Evolutionary conservation across 495 filamentous ascomycete species (phyloP).

Genomic region (Aspergillus nanangensis): DNA sequence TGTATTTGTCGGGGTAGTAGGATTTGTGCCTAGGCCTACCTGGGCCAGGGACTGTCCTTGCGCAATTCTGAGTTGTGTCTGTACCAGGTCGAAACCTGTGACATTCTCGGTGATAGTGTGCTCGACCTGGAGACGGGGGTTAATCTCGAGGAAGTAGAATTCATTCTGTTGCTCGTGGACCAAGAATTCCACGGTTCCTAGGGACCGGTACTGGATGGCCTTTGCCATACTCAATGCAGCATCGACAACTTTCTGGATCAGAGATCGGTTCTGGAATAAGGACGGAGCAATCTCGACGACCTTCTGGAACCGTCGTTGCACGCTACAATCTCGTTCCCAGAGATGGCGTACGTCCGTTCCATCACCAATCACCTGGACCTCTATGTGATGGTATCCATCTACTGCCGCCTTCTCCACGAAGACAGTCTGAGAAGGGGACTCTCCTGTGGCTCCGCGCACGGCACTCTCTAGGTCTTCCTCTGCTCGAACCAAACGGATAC

Average conservation of each 20-base stretch:
- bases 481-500: constrained; percentile 38
- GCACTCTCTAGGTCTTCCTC: constrained; percentile 34
- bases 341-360: constrained; percentile 48
- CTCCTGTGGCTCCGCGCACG: constrained; percentile 39
- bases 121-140: constrained; percentile 55
- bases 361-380: constrained; percentile 57
- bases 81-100: constrained; percentile 53
- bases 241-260: constrained; percentile 36
- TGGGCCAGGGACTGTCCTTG: constrained; percentile 44
- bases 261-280: constrained; percentile 26
- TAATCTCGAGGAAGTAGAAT: constrained; percentile 65
- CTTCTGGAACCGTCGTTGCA: constrained; percentile 54
- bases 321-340: constrained; percentile 56
- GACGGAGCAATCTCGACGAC: constrained; percentile 49
- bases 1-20: constrained; percentile 25
- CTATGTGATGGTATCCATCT: constrained; percentile 50
- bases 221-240: constrained; percentile 38
- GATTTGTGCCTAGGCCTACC: constrained; percentile 30
- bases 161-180: constrained; percentile 49
- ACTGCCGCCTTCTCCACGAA: constrained; percentile 51
- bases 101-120: constrained; percentile 52
- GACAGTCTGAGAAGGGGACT: constrained; percentile 47
- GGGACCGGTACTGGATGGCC: constrained; percentile 45
- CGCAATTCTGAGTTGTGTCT: constrained; percentile 48
- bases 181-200: constrained; percentile 60